phyloP scores from a whole-genome alignment of 2,329 filamentous ascomycete species.

The Taxawa tesnikishii region DNA sequence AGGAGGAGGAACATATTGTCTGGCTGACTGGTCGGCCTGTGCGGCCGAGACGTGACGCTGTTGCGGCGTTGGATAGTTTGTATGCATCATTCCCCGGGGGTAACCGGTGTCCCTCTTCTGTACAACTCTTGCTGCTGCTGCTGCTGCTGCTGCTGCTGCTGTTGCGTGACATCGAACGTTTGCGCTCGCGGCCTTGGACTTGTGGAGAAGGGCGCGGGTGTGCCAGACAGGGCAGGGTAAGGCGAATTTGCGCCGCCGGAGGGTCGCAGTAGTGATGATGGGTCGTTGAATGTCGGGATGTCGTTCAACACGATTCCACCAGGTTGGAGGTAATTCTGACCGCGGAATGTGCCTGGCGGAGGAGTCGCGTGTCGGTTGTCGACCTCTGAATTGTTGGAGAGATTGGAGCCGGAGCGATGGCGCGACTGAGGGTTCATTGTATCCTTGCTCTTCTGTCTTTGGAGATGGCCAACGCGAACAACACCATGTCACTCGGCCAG shows the following conservation, averaged over 20 bases:
- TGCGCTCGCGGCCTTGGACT: constrained; percentile 29
- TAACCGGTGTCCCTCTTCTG: constrained; percentile 18
- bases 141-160: constrained; percentile 12
- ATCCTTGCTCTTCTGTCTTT: not conserved
- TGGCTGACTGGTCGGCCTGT: constrained; percentile 9
- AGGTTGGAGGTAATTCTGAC: constrained; percentile 1
- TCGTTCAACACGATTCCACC: constrained; percentile 9
- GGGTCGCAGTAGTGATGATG: constrained; percentile 9
- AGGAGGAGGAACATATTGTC: constrained; percentile 41
- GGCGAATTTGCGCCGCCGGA: constrained; percentile 10
- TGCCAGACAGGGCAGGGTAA: constrained; percentile 10
- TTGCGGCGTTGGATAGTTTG: constrained; percentile 21
- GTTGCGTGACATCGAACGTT: constrained; percentile 25
- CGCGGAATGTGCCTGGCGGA: not conserved
- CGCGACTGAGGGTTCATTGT: not conserved
- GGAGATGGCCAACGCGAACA: not conserved
- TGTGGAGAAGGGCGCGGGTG: constrained; percentile 12
- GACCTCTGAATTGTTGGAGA: not conserved
- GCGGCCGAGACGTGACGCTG: constrained; percentile 23
- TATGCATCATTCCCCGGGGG: constrained; percentile 9
- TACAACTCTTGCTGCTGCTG: constrained; percentile 15
- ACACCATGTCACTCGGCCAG: too few relatives aligned
- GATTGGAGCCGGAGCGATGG: not conserved
- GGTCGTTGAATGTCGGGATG: constrained; percentile 10
- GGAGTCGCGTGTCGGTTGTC: not conserved